These are phyloP conservation scores for Chlamydomonas asymmetrica DNA, from an alignment of 139 green algal species.

Conservation along the genomic window DNA sequence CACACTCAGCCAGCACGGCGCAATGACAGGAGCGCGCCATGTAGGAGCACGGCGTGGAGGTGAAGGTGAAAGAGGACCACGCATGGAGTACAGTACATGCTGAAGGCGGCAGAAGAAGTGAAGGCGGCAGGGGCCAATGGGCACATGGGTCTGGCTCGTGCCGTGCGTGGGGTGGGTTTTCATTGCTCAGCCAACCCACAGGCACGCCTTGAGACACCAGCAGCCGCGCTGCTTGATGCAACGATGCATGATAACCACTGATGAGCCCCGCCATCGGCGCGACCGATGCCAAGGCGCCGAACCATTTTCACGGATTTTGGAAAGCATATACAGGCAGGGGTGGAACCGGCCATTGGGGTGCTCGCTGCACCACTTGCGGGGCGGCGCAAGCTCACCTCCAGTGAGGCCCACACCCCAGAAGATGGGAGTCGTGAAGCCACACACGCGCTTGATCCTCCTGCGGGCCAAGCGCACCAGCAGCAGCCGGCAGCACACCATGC, in stretches of 20 bases:
- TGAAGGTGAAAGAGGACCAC: background rate
- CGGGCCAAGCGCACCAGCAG: too few relatives aligned
- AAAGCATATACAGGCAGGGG: background rate
- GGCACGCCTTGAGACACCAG: background rate
- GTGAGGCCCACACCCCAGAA: conserved; percentile 55
- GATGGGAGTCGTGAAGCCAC: conserved; percentile 52
- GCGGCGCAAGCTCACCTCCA: conserved; percentile 8
- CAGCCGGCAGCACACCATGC: background rate
- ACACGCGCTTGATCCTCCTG: conserved; percentile 15
- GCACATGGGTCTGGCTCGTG: too few relatives aligned
- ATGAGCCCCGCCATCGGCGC: too few relatives aligned
- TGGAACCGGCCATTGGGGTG: too few relatives aligned
- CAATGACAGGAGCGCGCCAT: too few relatives aligned
- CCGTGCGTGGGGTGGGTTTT: too few relatives aligned
- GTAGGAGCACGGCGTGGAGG: background rate
- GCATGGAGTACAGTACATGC: background rate
- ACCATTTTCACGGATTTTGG: background rate
- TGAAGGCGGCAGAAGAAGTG: background rate
- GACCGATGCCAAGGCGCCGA: background rate
- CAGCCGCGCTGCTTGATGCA: background rate
- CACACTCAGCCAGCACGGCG: too few relatives aligned
- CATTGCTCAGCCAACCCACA: too few relatives aligned
- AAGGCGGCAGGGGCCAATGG: background rate
- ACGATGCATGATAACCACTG: background rate
- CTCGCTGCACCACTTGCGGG: too few relatives aligned